Base-by-base conservation (phyloP, 306 rosid genomes). In the Pyrus betulifolia region DNA sequence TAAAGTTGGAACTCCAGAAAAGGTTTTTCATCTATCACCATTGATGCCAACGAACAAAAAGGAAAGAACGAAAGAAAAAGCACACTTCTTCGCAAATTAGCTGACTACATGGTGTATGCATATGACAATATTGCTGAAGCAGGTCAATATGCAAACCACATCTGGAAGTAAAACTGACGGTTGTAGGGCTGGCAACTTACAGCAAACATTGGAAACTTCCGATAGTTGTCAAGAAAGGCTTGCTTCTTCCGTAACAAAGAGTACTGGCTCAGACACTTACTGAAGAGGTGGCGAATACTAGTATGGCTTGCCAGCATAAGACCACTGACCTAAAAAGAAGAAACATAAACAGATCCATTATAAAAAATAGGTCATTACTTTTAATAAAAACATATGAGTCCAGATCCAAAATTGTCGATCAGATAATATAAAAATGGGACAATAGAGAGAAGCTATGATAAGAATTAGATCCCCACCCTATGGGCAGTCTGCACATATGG, bases 401-500 rank as follows among this genome's bases (percentile, higher is more conserved):
- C 68, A 38, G 15, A 59, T 73, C 18, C 15, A 73, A 58, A 17
- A 38, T 59, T 23, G 27, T 23, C 28, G 5, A 63, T 71, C 76
- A 33, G 38, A 72, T 72, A n/a, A 33, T 51, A 15, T 49, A 49
- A 46, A 15, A 49, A 49, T 15, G 8, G 4, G 54, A 49, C 8
- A 15, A 49, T 5, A 27, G 52, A 51, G 46, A 74, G 58, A 70
- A 78, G 13, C 7, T 25, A 31, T 30, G 27, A 42, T 54, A 69
- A 66, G 80, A 77, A 45, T 23, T 31, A 58, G 40, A 79, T 51
- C 55, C 87, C 42, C 71, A 95, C 97, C 91, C 97, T 92, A 67
- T 95, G 99, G 68, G 96, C 91, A 77, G 98, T 95, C 85, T 95
- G 99, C 80, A 95, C 96, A 79, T 95, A 95, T n/a, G 99, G 99